Conservation (phyloP, 2,329 filamentous ascomycete genomes). For the Mollisiaceae sp. region DNA sequence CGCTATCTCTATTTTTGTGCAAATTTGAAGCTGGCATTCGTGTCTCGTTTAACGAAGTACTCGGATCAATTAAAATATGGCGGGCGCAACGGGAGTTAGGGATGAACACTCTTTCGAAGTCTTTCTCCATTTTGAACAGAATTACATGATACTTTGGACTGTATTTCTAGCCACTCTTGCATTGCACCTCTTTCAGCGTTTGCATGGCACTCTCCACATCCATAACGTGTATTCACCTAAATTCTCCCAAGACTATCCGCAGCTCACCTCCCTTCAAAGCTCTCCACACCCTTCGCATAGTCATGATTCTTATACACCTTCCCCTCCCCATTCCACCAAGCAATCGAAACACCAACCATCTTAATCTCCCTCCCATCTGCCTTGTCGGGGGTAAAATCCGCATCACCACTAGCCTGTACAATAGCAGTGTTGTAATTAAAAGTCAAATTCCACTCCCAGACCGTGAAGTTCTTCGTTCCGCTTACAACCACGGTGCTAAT, state of each 20-base stretch:
- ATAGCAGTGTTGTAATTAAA: background rate
- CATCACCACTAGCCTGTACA: background rate
- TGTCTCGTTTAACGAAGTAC: no score
- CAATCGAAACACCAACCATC: constrained; percentile 9
- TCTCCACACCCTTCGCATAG: constrained; percentile 13
- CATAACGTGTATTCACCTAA: no score
- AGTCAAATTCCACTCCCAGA: constrained; percentile 13
- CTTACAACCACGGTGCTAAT: background rate
- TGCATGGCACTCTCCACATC: no score
- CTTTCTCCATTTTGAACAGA: no score
- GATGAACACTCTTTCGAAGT: no score
- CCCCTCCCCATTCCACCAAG: constrained; percentile 11
- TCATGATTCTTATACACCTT: constrained; percentile 12
- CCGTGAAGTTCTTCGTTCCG: constrained; percentile 8
- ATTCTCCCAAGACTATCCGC: background rate
- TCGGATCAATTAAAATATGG: no score
- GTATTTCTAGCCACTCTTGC: no score
- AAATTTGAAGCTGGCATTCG: no score
- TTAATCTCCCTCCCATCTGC: constrained; percentile 5
- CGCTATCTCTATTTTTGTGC: no score
- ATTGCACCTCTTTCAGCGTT: no score
- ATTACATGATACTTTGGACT: no score
- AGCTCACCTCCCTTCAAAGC: constrained; percentile 11
- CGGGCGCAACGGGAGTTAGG: no score
- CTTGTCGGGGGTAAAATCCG: background rate